Conservation (phyloP, 108 stramenopile genomes). For the Nitzschia sp. region DNA sequence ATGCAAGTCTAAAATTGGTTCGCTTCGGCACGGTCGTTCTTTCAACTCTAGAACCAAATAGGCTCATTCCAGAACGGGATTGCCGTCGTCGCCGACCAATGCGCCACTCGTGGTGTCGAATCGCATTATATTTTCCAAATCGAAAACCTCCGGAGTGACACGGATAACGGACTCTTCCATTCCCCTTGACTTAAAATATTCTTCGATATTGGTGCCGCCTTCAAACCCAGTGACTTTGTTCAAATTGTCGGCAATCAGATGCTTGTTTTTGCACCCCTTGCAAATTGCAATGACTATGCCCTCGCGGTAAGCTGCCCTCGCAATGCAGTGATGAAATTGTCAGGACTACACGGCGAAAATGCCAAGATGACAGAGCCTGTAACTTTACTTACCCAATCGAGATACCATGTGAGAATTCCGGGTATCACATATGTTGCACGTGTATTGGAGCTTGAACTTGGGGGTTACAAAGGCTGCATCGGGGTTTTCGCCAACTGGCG, state of each 20-base stretch:
- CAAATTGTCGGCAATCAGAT: slow-evolving; percentile 84
- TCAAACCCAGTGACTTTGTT: slow-evolving; percentile 42
- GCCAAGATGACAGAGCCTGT: too few relatives aligned
- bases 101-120: slow-evolving; percentile 23
- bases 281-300: slow-evolving; percentile 80
- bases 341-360: too few relatives aligned
- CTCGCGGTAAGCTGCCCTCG: slow-evolving; percentile 63
- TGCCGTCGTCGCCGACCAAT: slow-evolving; percentile 38
- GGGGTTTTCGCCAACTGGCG: background rate
- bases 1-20: too few relatives aligned
- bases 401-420: slow-evolving; percentile 61
- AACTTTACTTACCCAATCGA: slow-evolving; percentile 33
- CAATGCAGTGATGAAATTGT: too few relatives aligned
- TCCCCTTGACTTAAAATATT: slow-evolving; percentile 40
- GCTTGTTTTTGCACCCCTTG: slow-evolving; percentile 63
- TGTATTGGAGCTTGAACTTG: slow-evolving; percentile 82
- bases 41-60: too few relatives aligned
- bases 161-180: slow-evolving; percentile 29
- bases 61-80: slow-evolving; percentile 36
- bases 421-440: slow-evolving; percentile 72
- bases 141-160: slow-evolving; percentile 44
- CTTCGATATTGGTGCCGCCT: slow-evolving; percentile 65
- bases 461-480: slow-evolving; percentile 26
- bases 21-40: too few relatives aligned
- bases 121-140: slow-evolving; percentile 35